These are phyloP conservation scores for Linnemannia zychae DNA, from an alignment of 192 early-diverging fungal genomes.

Conservation along the genomic window DNA sequence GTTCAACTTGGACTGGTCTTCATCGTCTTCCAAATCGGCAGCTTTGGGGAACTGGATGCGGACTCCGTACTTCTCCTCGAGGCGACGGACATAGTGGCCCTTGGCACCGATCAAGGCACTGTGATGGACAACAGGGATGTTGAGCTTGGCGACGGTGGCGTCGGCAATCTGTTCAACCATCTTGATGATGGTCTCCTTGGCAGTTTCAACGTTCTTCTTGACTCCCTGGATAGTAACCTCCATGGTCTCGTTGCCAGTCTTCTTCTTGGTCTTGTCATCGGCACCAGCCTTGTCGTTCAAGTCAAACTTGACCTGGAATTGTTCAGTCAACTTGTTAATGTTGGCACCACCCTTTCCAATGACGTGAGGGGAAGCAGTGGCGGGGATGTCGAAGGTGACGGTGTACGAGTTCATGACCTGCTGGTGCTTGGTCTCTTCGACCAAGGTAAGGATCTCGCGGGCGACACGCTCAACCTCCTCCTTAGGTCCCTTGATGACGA, in stretches of 20 bases:
- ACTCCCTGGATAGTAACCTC: constrained; percentile 85
- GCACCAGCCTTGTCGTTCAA: constrained; percentile 61
- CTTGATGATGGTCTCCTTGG: constrained; percentile 76
- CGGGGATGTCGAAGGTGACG: constrained; percentile 80
- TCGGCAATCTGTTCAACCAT: constrained; percentile 78
- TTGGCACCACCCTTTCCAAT: constrained; percentile 93
- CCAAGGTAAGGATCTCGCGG: constrained; percentile 74
- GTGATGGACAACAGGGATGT: constrained; percentile 74
- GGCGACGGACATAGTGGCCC: constrained; percentile 77
- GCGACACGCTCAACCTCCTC: constrained; percentile 82
- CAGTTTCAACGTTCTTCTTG: constrained; percentile 80
- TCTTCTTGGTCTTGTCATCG: constrained; percentile 59
- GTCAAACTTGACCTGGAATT: constrained; percentile 82
- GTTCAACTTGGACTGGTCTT: constrained; percentile 65
- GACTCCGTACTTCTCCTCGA: constrained; percentile 85
- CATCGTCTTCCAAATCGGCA: constrained; percentile 66
- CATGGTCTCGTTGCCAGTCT: constrained; percentile 58
- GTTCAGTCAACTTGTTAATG: constrained; percentile 83
- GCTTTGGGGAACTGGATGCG: constrained; percentile 78
- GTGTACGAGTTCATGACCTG: constrained; percentile 77
- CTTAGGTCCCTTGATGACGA: constrained; percentile 86
- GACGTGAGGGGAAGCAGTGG: constrained; percentile 74
- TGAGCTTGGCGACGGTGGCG: constrained; percentile 67
- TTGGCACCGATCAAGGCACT: constrained; percentile 77
- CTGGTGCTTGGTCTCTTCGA: constrained; percentile 76